phyloP scores from a whole-genome alignment of 1,284 basidiomycete species.

The Heterobasidion irregulare region DNA sequence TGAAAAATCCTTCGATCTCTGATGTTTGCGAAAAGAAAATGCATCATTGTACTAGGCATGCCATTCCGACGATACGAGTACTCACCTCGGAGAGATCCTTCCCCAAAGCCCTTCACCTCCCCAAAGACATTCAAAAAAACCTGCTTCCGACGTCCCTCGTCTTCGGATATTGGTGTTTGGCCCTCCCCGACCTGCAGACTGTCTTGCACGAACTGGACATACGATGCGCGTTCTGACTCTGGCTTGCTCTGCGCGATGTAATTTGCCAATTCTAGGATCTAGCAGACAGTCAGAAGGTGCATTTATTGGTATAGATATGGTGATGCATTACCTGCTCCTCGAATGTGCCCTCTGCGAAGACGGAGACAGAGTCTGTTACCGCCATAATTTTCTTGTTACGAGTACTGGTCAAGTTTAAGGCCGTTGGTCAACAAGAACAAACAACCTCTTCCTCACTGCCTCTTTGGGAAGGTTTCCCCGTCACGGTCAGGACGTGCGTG shows the following conservation, averaged over 20 bases:
- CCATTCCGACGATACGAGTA: constrained; percentile 4
- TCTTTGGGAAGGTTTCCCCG: too few relatives aligned
- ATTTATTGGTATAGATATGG: neutral
- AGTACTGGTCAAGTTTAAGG: neutral
- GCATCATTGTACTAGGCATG: neutral
- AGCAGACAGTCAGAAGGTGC: constrained; percentile 3
- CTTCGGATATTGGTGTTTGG: constrained; percentile 34
- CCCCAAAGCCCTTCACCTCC: constrained; percentile 61
- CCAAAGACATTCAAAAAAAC: constrained; percentile 50
- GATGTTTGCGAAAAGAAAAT: constrained; percentile 2
- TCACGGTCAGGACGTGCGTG: too few relatives aligned
- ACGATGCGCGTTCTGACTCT: constrained; percentile 58
- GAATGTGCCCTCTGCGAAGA: constrained; percentile 85
- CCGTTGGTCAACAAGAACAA: constrained; percentile 2
- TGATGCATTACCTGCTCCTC: constrained; percentile 61
- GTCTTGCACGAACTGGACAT: constrained; percentile 61
- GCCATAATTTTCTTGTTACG: constrained; percentile 23
- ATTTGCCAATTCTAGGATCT: constrained; percentile 76
- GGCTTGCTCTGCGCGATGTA: constrained; percentile 65
- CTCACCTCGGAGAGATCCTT: constrained; percentile 68
- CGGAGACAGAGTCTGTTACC: constrained; percentile 67
- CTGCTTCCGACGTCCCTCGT: constrained; percentile 39
- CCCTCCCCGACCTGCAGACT: constrained; percentile 47
- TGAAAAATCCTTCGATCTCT: constrained; percentile 88
- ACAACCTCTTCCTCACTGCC: neutral